Conservation (phyloP, 805 yeast genomes). For the Metschnikowia cubensis region DNA sequence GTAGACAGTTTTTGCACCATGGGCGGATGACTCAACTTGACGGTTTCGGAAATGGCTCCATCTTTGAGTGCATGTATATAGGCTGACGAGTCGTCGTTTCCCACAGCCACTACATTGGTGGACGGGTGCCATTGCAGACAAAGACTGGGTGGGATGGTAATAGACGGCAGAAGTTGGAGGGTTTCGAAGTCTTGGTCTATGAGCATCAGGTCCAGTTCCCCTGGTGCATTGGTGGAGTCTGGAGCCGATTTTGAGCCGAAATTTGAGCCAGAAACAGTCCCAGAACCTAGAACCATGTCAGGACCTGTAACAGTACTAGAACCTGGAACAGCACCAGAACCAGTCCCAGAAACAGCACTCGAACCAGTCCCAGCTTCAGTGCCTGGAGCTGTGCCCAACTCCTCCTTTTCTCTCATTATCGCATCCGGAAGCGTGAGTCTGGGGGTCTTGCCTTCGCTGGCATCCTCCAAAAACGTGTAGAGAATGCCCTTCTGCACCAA, state of each 20-base stretch:
- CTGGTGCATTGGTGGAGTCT: not conserved
- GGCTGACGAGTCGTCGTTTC: slow-evolving; percentile 47
- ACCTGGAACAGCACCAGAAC: not conserved
- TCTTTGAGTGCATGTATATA: slow-evolving; percentile 36
- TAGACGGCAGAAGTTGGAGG: slow-evolving; percentile 34
- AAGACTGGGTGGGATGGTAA: slow-evolving; percentile 41
- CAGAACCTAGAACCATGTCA: too few species aligned
- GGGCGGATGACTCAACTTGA: slow-evolving; percentile 36
- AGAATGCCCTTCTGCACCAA: slow-evolving; percentile 84
- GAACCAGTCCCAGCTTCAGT: not conserved
- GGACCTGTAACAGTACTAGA: not conserved
- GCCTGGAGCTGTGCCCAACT: not conserved
- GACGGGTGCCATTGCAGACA: slow-evolving; percentile 57
- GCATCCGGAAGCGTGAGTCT: slow-evolving; percentile 46
- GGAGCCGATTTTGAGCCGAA: not conserved
- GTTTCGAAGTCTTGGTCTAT: slow-evolving; percentile 20
- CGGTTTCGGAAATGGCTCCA: slow-evolving; percentile 27
- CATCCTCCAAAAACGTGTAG: slow-evolving; percentile 64
- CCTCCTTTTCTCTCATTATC: slow-evolving; percentile 40
- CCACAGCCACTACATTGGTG: slow-evolving; percentile 49
- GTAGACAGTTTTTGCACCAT: slow-evolving; percentile 13
- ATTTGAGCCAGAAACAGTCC: too few species aligned
- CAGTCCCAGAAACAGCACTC: not conserved
- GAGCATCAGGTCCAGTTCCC: too few species aligned
- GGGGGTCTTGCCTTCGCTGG: slow-evolving; percentile 31